These are phyloP conservation scores for Spiromastix sp. DNA, from an alignment of 2,329 filamentous ascomycete genomes.

Conservation along the genomic window DNA sequence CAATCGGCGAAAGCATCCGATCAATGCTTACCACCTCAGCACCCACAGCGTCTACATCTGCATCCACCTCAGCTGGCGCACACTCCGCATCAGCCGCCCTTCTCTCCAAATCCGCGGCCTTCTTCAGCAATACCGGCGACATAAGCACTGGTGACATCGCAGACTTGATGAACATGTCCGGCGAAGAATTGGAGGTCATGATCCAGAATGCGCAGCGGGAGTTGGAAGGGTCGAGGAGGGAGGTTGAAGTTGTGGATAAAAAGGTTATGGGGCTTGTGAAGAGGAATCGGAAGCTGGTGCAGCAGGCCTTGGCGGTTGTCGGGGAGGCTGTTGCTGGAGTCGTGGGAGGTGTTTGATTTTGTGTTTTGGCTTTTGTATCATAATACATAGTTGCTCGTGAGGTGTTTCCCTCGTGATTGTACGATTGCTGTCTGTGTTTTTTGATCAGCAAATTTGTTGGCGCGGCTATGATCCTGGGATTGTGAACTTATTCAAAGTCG, in stretches of 20 bases:
- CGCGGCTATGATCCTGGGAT: no score
- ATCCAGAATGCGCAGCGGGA: slow-evolving; percentile 44
- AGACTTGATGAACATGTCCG: slow-evolving; percentile 32
- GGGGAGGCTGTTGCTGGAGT: slow-evolving; percentile 13
- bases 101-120: slow-evolving; percentile 2
- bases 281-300: slow-evolving; percentile 33
- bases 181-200: slow-evolving; percentile 29
- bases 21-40: slow-evolving; percentile 28
- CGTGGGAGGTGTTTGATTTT: slow-evolving; percentile 6
- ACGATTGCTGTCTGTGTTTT: no score
- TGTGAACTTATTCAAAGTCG: no score
- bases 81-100: slow-evolving; percentile 1
- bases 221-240: slow-evolving; percentile 59
- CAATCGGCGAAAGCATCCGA: slow-evolving; percentile 20
- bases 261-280: slow-evolving; percentile 31
- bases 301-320: slow-evolving; percentile 26
- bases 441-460: no score
- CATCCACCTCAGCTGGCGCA: slow-evolving; percentile 14
- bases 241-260: slow-evolving; percentile 46
- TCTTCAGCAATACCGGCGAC: slow-evolving; percentile 22
- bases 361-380: no score
- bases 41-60: slow-evolving; percentile 25
- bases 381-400: background rate
- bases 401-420: no score
- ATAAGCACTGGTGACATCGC: slow-evolving; percentile 30